These are phyloP conservation scores for Ophiostoma piceae DNA, from an alignment of 2,329 filamentous ascomycete species.

Conservation along the genomic window DNA sequence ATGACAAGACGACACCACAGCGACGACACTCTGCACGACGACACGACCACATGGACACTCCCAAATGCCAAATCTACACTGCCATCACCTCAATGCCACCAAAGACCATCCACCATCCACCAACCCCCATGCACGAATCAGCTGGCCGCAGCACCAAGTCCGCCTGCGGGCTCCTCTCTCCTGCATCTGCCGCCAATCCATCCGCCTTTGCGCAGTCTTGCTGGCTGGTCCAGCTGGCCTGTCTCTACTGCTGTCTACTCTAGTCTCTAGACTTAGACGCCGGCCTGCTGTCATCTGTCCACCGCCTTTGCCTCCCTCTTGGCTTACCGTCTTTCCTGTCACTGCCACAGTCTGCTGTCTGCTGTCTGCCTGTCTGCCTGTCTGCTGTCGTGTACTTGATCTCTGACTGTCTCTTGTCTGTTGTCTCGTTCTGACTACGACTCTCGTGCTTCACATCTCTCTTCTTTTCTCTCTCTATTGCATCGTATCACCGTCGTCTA, in stretches of 20 bases:
- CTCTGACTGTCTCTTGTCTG: not conserved
- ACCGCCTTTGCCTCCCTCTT: conserved; percentile 22
- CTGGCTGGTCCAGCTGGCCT: conserved; percentile 9
- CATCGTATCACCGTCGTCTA: not conserved
- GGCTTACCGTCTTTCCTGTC: conserved; percentile 19
- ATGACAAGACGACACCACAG: not conserved
- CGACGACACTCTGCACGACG: not conserved
- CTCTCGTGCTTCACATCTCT: not conserved
- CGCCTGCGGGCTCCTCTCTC: conserved; percentile 19
- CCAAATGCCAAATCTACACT: not conserved
- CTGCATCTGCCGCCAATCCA: conserved; percentile 20
- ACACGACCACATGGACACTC: not conserved
- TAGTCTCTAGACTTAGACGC: not conserved
- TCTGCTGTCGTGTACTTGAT: not conserved
- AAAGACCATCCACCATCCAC: not conserved
- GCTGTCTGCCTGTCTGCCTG: not conserved
- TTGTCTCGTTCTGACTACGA: not conserved
- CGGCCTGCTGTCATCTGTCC: conserved; percentile 1
- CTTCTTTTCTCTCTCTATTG: not conserved
- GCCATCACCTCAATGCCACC: not conserved
- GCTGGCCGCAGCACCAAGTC: conserved; percentile 21
- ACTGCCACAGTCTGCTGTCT: conserved; percentile 5
- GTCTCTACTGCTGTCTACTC: not conserved
- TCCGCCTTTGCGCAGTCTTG: not conserved
- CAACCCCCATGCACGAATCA: conserved; percentile 22